These are phyloP conservation scores for Botrytis porri DNA, from an alignment of 2,329 filamentous ascomycete species.

Conservation along the genomic window DNA sequence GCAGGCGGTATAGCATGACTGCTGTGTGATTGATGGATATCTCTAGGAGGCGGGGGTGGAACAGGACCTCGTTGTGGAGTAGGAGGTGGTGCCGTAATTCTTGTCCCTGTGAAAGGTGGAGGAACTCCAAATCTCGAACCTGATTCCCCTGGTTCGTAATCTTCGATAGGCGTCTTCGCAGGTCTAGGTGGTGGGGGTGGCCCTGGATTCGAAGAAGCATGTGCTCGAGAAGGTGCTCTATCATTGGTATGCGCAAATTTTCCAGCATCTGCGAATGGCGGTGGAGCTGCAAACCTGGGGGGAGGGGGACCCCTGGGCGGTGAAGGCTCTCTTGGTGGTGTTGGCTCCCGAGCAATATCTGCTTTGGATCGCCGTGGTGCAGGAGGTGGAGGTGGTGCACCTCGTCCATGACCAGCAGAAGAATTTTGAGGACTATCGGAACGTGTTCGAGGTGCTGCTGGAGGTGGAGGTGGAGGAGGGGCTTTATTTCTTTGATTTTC, in stretches of 20 bases:
- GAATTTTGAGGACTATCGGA: conserved; percentile 36
- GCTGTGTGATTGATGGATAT: conserved; percentile 49
- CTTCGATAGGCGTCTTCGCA: conserved; percentile 68
- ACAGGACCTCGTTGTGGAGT: conserved; percentile 68
- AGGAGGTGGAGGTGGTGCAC: conserved; percentile 51
- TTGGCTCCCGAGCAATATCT: conserved; percentile 48
- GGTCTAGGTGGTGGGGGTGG: conserved; percentile 68
- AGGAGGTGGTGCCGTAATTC: conserved; percentile 66
- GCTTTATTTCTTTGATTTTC: conserved; percentile 48
- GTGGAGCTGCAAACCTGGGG: conserved; percentile 77
- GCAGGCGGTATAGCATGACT: conserved; percentile 42
- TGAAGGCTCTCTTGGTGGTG: conserved; percentile 68
- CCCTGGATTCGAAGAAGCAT: conserved; percentile 53
- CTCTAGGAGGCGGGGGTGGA: conserved; percentile 62
- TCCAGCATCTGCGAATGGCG: conserved; percentile 84
- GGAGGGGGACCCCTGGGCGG: conserved; percentile 60
- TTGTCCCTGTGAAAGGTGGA: conserved; percentile 70
- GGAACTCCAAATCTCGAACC: conserved; percentile 69
- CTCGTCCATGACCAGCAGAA: conserved; percentile 37
- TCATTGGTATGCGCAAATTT: conserved; percentile 66
- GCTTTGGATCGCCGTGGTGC: conserved; percentile 58
- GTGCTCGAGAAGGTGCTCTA: conserved; percentile 45
- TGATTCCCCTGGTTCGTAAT: conserved; percentile 49
- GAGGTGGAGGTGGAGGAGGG: conserved; percentile 61
- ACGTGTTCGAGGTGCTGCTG: conserved; percentile 41